Base-by-base conservation (phyloP, 495 filamentous ascomycete genomes). In the Penicillium taxi region DNA sequence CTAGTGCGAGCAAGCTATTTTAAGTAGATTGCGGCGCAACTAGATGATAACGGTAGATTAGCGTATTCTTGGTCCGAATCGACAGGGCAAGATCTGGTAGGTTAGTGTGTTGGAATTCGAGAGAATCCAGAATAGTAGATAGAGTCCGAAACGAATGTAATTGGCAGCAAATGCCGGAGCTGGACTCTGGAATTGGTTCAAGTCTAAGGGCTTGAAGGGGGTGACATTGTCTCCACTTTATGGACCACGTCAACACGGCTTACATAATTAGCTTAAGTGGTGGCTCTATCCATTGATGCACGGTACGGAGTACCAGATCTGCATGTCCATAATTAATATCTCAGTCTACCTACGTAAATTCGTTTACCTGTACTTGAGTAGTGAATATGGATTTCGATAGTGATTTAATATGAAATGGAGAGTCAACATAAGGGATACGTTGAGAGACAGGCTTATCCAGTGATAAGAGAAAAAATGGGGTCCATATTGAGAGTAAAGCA, bases 81-180 rank as follows among this genome's bases (percentile, higher is more conserved):
- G n/a, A n/a, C n/a, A n/a, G n/a, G n/a, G n/a, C n/a, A n/a, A n/a
- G n/a, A n/a, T n/a, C n/a, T n/a, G n/a, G n/a, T n/a, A n/a, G n/a
- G n/a, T n/a, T n/a, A n/a, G n/a, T n/a, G n/a, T n/a, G 20, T 7
- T 24, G 6, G 6, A 16, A 24, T 16, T 23, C 6, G 33, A 25
- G 7, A 26, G 16, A 6, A 26, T 18, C n/a, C 15, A 28, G 17
- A 9, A 18, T 11, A 9, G 13, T 21, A 21, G 35, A 30, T 34
- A 43, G 22, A 35, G 19, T 37, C 20, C 20, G 17, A 31, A 79
- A 79, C 69, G 76, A 80, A 59, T 58, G 77, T 56, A 78, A 75
- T 61, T 48, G 71, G 74, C 63, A 78, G 58, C 25, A 58, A 77
- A 68, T 74, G 71, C 72, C 72, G 45, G 38, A 28, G 32, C 32